Conservation (phyloP, 768 basidiomycete species). For the Lactarius pseudohatsudake region DNA sequence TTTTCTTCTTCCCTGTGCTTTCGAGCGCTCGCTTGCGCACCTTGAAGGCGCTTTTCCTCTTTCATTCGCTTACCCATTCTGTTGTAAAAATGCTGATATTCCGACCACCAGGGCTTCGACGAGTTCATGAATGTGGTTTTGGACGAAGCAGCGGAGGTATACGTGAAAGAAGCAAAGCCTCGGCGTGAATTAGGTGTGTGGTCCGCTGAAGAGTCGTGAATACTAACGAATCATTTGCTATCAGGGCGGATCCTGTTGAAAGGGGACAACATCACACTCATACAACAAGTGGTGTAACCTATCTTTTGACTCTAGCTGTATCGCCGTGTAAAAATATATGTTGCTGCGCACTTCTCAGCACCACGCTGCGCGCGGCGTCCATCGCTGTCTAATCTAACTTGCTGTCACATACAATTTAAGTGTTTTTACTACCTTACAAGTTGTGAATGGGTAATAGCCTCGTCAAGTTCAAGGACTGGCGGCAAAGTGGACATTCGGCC, state of each 20-base stretch:
- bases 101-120: conserved; percentile 79
- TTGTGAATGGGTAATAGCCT: conserved; percentile 82
- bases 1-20: neutral
- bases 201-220: conserved; percentile 5
- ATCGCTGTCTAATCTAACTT: conserved; percentile 14
- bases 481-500: conserved; percentile 87
- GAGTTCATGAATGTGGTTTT: conserved; percentile 99
- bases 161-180: conserved; percentile 85
- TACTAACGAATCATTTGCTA: conserved; percentile 17
- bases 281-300: conserved; percentile 62
- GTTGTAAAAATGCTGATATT: conserved; percentile 20
- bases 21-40: neutral
- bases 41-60: conserved; percentile 18
- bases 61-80: conserved; percentile 1
- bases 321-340: conserved; percentile 28
- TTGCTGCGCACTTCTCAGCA: conserved; percentile 12
- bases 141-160: conserved; percentile 91
- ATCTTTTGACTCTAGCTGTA: conserved; percentile 11
- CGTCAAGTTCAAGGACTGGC: conserved; percentile 69
- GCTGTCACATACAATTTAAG: neutral
- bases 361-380: conserved; percentile 1
- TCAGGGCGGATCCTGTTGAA: conserved; percentile 93
- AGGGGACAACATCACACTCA: conserved; percentile 98
- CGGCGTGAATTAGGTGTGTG: conserved; percentile 76
- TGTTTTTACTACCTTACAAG: conserved; percentile 45